Base-by-base conservation (phyloP, 148 eudicot species). In the Heliosperma pusillum region DNA sequence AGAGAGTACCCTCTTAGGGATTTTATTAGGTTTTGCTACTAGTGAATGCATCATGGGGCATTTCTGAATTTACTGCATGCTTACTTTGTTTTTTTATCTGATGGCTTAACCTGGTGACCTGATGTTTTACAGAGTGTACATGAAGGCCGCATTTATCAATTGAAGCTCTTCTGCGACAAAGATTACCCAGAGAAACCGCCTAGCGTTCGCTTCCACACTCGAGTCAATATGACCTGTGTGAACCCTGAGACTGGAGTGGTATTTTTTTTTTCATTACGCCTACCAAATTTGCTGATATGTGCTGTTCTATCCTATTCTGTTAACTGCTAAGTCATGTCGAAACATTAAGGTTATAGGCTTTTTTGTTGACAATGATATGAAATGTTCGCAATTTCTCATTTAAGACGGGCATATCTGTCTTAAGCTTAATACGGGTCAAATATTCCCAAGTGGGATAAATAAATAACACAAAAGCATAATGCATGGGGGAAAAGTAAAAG, bases 111-210 rank as follows among this genome's bases (percentile, higher is more conserved):
- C 29, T 75, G 79, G 16, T 66, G 52, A 16, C 3, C 29, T 75
- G 79, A 11, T 66, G 52, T 71, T 74, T 27, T 78, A 69, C 82
- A 87, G 90, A 85, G 78, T 59, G 90, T 83, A 25, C 90, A 85
- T 81, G 90, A 87, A 73, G 89, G 89, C 17, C 87, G 87, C 71
- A 87, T 87, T 40, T 87, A 87, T 80, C 87, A 82, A 27, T 70
- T 87, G 83, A 87, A 87, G 84, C 88, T 87, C 72, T 87, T 87
- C 69, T 87, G 88, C 47, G 88, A 87, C 88, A 87, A 83, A 69
- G 87, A 85, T 75, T 87, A 87, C 47, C 89, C 89, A 21, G 89
- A 87, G 78, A 85, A 87, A 33, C 87, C 89, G 25, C 89, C 89
- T 24, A 83, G 69, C 61, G 87, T 85, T 70, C 87, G 87, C 76